These are phyloP conservation scores for Sequoia sempervirens DNA, from an alignment of 75 land plant genomes.

Conservation along the genomic window DNA sequence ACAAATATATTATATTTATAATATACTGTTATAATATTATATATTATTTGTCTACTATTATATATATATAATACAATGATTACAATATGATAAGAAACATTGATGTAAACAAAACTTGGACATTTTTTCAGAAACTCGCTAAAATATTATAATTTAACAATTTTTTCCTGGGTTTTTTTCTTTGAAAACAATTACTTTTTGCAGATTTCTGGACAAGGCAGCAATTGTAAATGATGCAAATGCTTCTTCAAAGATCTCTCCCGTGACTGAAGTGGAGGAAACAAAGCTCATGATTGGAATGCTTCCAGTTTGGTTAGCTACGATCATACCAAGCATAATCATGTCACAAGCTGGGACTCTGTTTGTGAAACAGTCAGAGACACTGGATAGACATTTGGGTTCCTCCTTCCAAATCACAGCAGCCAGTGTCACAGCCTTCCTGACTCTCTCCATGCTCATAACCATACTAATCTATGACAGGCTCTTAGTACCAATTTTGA, in stretches of 20 bases:
- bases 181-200: no score
- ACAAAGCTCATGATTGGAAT: slow-evolving; percentile 18
- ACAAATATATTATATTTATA: no score
- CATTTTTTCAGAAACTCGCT: no score
- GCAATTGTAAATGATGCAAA: slow-evolving; percentile 6
- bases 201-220: slow-evolving; percentile 29
- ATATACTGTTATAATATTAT: no score
- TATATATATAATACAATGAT: no score
- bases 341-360: slow-evolving; percentile 39
- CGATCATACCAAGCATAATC: slow-evolving; percentile 18
- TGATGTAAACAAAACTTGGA: no score
- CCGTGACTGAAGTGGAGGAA: slow-evolving; percentile 38
- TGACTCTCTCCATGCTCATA: slow-evolving; percentile 46
- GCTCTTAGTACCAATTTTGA: slow-evolving; percentile 40
- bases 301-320: slow-evolving; percentile 17
- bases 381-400: slow-evolving; percentile 31
- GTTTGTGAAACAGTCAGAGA: slow-evolving; percentile 60
- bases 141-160: no score
- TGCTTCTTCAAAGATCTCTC: not conserved
- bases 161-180: no score
- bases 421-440: slow-evolving; percentile 42
- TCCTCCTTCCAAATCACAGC: slow-evolving; percentile 47
- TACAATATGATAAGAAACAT: no score
- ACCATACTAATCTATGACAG: slow-evolving; percentile 43
- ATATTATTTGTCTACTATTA: no score